Evolutionary conservation across 495 filamentous ascomycete genomes (phyloP).

Genomic region (Penicillium goetzii): DNA sequence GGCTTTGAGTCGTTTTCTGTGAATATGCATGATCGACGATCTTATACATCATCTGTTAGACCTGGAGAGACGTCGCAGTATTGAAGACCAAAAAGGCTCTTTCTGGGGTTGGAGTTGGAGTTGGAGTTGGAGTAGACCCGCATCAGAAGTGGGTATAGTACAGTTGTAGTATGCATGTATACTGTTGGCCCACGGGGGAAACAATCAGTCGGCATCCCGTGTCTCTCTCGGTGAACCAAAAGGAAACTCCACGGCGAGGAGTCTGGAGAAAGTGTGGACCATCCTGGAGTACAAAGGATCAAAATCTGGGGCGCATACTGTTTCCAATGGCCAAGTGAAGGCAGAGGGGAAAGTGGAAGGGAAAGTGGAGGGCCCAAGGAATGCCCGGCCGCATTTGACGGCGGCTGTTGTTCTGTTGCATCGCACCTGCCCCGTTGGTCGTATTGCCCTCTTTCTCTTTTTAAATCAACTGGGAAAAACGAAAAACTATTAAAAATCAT

Average conservation of each 20-base stretch:
- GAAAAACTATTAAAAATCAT: background rate
- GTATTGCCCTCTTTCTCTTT: slow-evolving; percentile 13
- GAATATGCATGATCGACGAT: background rate
- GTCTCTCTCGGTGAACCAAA: slow-evolving; percentile 11
- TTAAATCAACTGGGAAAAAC: background rate
- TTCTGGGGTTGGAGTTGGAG: background rate
- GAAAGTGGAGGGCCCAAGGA: slow-evolving; percentile 15
- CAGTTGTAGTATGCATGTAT: background rate
- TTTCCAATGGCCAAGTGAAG: background rate
- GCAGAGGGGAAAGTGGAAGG: slow-evolving; percentile 7
- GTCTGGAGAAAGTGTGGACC: slow-evolving; percentile 18
- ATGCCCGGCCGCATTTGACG: slow-evolving; percentile 20
- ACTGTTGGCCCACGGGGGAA: slow-evolving; percentile 16
- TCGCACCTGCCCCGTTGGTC: slow-evolving; percentile 13
- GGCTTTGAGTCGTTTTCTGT: background rate
- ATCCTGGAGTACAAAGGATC: background rate
- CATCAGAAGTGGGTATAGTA: slow-evolving; percentile 16
- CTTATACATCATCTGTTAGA: background rate
- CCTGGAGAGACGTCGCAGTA: background rate
- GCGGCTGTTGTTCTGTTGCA: slow-evolving; percentile 15
- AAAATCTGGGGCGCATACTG: slow-evolving; percentile 6
- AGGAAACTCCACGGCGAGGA: slow-evolving; percentile 23
- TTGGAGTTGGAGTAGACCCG: slow-evolving; percentile 8
- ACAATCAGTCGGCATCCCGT: slow-evolving; percentile 33
- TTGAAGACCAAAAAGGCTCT: background rate